Evolutionary conservation across 352 stramenopile genomes (phyloP).

Genomic region (Saprolegnia diclina): DNA sequence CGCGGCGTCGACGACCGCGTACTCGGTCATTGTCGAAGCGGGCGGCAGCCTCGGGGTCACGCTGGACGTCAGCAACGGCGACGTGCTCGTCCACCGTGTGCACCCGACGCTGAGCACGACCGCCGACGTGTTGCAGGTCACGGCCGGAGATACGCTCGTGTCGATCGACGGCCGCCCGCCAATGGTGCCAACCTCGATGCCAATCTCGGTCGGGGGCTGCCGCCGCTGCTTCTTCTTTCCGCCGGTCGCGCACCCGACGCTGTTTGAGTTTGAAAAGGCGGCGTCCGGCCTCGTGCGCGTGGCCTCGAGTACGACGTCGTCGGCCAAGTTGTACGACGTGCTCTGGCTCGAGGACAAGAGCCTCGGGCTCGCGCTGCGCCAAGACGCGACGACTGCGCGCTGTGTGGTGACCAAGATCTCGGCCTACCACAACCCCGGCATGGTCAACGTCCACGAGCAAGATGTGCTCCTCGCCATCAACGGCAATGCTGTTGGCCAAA

Average conservation of each 20-base stretch:
- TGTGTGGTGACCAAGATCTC: slow-evolving; percentile 7
- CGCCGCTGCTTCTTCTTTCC: background rate
- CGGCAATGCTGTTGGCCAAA: background rate
- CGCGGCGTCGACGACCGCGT: background rate
- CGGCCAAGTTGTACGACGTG: slow-evolving; percentile 4
- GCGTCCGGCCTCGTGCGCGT: too few relatives aligned
- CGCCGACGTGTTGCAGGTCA: background rate
- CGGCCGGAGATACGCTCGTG: slow-evolving; percentile 4
- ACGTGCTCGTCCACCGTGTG: background rate
- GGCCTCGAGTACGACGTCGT: background rate
- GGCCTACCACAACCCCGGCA: slow-evolving; percentile 18
- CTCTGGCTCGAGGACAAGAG: background rate
- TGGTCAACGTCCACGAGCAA: slow-evolving; percentile 21
- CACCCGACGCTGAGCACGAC: slow-evolving; percentile 15
- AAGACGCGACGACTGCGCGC: background rate
- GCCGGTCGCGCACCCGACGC: background rate
- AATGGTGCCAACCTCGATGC: background rate
- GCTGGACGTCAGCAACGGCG: background rate
- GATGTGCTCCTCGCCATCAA: slow-evolving; percentile 12
- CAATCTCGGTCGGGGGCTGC: background rate
- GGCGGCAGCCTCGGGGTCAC: background rate
- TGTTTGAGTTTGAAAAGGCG: slow-evolving; percentile 2
- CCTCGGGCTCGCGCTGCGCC: slow-evolving; percentile 11
- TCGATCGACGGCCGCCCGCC: background rate
- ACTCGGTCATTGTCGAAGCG: background rate